These are phyloP conservation scores for Erythrophleum fordii DNA, from an alignment of 306 rosid species.

Conservation along the genomic window DNA sequence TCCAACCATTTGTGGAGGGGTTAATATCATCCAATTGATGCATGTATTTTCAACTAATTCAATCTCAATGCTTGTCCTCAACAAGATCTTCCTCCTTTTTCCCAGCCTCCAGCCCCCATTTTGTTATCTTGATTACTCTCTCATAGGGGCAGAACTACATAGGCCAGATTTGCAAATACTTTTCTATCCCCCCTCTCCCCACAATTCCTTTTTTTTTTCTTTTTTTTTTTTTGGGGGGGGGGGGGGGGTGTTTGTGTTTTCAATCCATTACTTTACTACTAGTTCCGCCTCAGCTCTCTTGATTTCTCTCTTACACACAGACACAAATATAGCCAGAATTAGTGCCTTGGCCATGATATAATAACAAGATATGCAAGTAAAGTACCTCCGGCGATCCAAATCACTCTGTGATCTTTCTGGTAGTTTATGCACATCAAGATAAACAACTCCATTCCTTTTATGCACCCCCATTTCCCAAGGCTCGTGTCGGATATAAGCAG, in stretches of 20 bases:
- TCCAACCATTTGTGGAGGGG: slow-evolving; percentile 9
- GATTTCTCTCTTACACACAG: background rate
- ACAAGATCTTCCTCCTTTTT: slow-evolving; percentile 25
- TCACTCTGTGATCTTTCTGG: slow-evolving; percentile 93
- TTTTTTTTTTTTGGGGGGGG: background rate
- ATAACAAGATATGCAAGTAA: slow-evolving; percentile 4
- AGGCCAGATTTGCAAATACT: background rate
- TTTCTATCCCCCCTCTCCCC: background rate
- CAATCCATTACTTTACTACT: background rate
- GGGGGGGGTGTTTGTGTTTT: too few species aligned
- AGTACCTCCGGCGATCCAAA: slow-evolving; percentile 85
- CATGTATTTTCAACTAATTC: slow-evolving; percentile 4
- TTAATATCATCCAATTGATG: background rate
- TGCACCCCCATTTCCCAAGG: slow-evolving; percentile 99
- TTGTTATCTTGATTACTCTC: background rate
- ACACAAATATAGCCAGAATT: background rate
- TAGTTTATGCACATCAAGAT: slow-evolving; percentile 93
- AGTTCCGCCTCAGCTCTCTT: background rate
- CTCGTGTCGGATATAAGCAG: slow-evolving; percentile 84
- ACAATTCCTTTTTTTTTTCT: too few species aligned
- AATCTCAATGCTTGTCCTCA: slow-evolving; percentile 18
- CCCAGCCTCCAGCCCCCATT: background rate
- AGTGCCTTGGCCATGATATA: slow-evolving; percentile 15
- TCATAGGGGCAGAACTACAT: background rate
- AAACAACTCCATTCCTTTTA: slow-evolving; percentile 93